Evolutionary conservation across 441 rosid genomes (phyloP), one percentile per base, ranked within the genome.

Genomic region (Populus hybrid): DNA sequence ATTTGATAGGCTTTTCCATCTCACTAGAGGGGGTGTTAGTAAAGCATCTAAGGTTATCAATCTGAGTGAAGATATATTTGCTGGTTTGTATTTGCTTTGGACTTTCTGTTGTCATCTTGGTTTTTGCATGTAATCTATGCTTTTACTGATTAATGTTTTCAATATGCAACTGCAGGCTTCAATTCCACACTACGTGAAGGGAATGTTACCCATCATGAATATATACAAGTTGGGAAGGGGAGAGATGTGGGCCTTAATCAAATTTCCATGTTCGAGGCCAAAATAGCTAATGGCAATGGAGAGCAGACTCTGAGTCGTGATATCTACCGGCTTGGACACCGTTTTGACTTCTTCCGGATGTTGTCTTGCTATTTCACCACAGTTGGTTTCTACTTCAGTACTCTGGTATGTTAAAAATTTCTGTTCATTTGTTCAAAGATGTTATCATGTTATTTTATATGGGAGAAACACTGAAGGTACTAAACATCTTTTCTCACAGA

Each of bases 161-260:
- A 69, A 19, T 82, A 30, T 69, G 73, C 67, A 70, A 72, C 10
- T 79, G 81, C 83, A 97, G 99, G 99, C 50, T 97, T 92, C 87
- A 97, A 93, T 84, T 97, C 99, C 70, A 97, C 99, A 14, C 98
- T 95, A 67, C 99, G 98, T 63, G 97, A 92, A 86, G 99, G 99
- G 81, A 95, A 95, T 87, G 95, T 97, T 73, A 97, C 99, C 34
- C 99, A 97, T 86, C 99, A 97, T 75, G 99, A 97, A 75, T 97
- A 97, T 88, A 95, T 94, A 84, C 99, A 97, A 90, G 99, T 97
- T 50, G 99, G 99, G 69, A 97, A 97, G 86, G 99, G 99, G 42
- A 93, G 99, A 84, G 99, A 97, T 85, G 99, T 95, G 81, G 99
- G 99, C 32, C 92, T 97, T 63, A 97, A 97, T 82, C 99, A 97